Conservation (phyloP, 75 land plant genomes). For the Sequoia sempervirens region DNA sequence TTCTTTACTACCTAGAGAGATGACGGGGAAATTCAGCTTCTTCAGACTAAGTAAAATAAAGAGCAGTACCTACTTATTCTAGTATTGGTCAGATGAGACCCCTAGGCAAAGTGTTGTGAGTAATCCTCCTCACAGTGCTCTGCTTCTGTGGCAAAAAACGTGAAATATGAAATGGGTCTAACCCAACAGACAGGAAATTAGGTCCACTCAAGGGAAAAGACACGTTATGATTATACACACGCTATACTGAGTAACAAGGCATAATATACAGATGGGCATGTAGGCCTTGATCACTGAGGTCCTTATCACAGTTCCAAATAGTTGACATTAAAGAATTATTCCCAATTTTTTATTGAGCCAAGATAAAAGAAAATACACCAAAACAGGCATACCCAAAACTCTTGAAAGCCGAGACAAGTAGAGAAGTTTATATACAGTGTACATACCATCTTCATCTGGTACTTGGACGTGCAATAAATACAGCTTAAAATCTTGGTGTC, state of each 20-base stretch:
- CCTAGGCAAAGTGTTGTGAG: background rate
- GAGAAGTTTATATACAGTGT: background rate
- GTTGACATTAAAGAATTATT: background rate
- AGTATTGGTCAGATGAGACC: background rate
- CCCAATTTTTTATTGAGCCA: background rate
- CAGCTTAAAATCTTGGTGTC: conserved; percentile 51
- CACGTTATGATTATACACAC: background rate
- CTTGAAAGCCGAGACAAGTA: background rate
- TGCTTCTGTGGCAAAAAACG: background rate
- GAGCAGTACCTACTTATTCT: background rate
- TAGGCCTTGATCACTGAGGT: background rate
- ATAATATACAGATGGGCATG: too few relatives aligned
- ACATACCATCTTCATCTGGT: conserved; percentile 77
- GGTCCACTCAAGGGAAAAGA: background rate
- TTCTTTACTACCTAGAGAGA: background rate
- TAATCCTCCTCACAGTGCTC: background rate
- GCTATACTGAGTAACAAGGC: too few relatives aligned
- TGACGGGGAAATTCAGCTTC: background rate
- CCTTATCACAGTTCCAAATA: background rate
- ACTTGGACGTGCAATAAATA: conserved; percentile 81
- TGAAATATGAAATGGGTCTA: background rate
- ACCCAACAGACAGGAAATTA: background rate
- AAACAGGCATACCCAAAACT: conserved; percentile 1
- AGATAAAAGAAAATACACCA: background rate
- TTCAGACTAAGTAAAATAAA: background rate